Evolutionary conservation across 2,329 filamentous ascomycete species (phyloP), one percentile per base, ranked within the genome.

Genomic region (Aspergillus udagawae): DNA sequence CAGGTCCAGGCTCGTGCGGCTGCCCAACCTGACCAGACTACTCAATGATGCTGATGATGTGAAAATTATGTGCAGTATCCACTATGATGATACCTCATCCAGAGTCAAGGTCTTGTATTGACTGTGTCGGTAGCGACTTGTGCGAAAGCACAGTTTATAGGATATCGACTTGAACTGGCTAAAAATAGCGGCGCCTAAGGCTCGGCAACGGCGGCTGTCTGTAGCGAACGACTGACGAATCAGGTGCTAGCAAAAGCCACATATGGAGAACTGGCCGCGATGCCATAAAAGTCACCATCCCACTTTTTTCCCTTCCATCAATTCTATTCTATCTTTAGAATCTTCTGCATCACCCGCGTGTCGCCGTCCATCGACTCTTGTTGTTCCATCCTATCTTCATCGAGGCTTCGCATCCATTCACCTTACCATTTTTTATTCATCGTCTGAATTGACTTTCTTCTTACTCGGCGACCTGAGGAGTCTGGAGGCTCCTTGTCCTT

Each of bases 261-360:
- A 17, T 38, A 38, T 23, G 41, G 41, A 20, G 21, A 44, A 21
- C 41, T 44, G n/a, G 10, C n/a, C 4, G n/a, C 21, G 17, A 9
- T 21, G 21, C n/a, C n/a, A 9, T 44, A 44, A 44, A 44, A 44
- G 44, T 47, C 21, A 14, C 44, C 21, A 47, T 47, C 44, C 44
- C 44, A 47, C 44, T 47, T 47, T 25, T 23, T 14, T 23, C 23
- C 23, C 44, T 47, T 47, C 44, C 44, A 23, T 47, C 32, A 23
- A 47, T 41, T 53, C 51, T 32, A 52, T 57, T 64, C 67, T 70
- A 70, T 71, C 65, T 68, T 73, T 66, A 71, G 68, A 64, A 70
- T 69, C 62, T 63, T 69, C 63, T 69, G 66, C 58, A 67, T 62
- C 56, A 64, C 64, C 57, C 66, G 66, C 59, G 63, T 61, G 60